Evolutionary conservation across 176 grass and related monocot genomes (phyloP).

Genomic region (Oryza australiensis): DNA sequence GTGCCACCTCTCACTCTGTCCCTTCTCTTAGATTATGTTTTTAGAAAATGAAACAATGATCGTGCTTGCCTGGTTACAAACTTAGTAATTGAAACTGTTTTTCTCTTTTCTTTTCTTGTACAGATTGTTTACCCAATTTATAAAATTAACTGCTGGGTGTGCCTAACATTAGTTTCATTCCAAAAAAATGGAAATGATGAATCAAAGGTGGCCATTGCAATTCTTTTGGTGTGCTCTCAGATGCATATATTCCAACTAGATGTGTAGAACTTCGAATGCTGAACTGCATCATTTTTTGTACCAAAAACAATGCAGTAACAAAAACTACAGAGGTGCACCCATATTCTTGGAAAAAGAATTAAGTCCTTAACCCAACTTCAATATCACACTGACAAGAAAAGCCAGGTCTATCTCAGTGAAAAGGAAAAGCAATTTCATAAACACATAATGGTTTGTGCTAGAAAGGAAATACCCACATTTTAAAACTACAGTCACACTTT

Average conservation of each 20-base stretch:
- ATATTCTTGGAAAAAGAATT: conserved; percentile 12
- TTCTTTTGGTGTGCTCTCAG: background rate
- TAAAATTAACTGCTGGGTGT: too few species aligned
- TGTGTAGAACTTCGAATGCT: background rate
- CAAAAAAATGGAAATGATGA: background rate
- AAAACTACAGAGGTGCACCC: background rate
- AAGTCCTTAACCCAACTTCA: conserved; percentile 13
- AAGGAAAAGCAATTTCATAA: conserved; percentile 5
- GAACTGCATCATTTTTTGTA: conserved; percentile 30
- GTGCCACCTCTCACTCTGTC: conserved; percentile 5
- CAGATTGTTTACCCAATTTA: too few species aligned
- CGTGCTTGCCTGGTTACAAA: too few species aligned
- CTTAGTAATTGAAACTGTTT: too few species aligned
- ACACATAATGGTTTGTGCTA: background rate
- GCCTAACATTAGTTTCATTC: too few species aligned
- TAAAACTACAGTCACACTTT: background rate
- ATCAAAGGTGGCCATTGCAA: conserved; percentile 6
- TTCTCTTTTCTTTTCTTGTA: too few species aligned
- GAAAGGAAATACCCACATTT: background rate
- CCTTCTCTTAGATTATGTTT: background rate
- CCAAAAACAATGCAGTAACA: conserved; percentile 26
- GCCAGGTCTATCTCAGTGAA: background rate
- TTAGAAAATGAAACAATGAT: background rate
- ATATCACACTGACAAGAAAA: conserved; percentile 11
- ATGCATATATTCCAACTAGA: conserved; percentile 18